Evolutionary conservation across 257 asterid genomes (phyloP).

Genomic region (Sherardia arvensis): DNA sequence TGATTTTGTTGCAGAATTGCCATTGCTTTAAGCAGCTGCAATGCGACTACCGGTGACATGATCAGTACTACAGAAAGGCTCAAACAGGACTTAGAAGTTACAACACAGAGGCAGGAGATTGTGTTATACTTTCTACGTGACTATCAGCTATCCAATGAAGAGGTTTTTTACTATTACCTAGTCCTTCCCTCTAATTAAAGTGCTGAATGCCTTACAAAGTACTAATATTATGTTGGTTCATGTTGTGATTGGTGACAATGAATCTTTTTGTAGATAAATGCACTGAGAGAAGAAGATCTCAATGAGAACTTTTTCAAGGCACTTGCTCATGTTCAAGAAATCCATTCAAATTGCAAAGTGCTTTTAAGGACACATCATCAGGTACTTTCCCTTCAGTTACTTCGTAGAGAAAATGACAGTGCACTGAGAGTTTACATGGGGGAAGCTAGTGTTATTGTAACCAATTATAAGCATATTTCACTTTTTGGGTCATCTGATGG

Average conservation of each 20-base stretch:
- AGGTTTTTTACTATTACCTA: conserved; percentile 35
- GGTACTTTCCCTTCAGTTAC: conserved; percentile 32
- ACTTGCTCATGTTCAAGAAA: conserved; percentile 97
- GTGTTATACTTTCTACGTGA: conserved; percentile 94
- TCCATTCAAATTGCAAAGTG: conserved; percentile 92
- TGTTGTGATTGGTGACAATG: conserved; percentile 7
- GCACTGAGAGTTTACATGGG: not conserved
- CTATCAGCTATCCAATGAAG: conserved; percentile 92
- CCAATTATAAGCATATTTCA: not conserved
- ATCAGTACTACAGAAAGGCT: conserved; percentile 96
- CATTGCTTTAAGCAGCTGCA: conserved; percentile 74
- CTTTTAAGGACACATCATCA: conserved; percentile 97
- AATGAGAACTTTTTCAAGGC: conserved; percentile 85
- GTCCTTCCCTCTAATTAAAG: conserved; percentile 4
- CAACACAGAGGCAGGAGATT: conserved; percentile 91
- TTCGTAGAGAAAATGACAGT: not conserved
- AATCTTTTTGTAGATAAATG: conserved; percentile 53
- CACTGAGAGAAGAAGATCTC: conserved; percentile 85
- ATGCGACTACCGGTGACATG: conserved; percentile 93
- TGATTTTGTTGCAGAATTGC: conserved; percentile 55
- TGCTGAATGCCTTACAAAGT: not conserved
- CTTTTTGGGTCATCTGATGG: not conserved
- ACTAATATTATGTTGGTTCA: not conserved
- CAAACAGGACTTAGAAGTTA: conserved; percentile 86
- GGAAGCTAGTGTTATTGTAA: not conserved